phyloP scores from a whole-genome alignment of 768 basidiomycete species.

The Lentinula edodes region DNA sequence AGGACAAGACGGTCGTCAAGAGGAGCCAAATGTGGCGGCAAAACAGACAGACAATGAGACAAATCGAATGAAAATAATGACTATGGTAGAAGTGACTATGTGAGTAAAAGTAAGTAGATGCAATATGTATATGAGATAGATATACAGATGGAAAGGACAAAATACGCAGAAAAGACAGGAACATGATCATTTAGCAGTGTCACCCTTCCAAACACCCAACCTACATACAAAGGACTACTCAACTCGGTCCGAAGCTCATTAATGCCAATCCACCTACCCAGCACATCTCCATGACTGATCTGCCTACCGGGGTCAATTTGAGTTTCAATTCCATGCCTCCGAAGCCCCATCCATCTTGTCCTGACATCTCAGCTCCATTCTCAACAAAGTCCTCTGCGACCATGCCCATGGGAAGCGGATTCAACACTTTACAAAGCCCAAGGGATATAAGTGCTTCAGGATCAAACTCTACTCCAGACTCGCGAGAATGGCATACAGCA shows the following conservation, averaged over 20 bases:
- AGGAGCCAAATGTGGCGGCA: background rate
- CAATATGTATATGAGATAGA: background rate
- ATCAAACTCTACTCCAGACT: slow-evolving; percentile 71
- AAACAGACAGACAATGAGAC: background rate
- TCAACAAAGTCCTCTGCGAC: slow-evolving; percentile 37
- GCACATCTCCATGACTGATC: slow-evolving; percentile 51
- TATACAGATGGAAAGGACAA: background rate
- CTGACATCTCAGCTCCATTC: too few species aligned
- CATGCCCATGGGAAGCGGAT: slow-evolving; percentile 8
- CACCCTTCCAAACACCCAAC: slow-evolving; percentile 10
- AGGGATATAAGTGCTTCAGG: slow-evolving; percentile 74
- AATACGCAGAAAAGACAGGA: background rate
- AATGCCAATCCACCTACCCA: slow-evolving; percentile 50
- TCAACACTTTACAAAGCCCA: slow-evolving; percentile 46
- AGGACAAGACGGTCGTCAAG: background rate
- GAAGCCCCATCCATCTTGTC: background rate
- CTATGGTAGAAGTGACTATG: background rate
- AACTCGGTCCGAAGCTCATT: slow-evolving; percentile 38
- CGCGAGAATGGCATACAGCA: slow-evolving; percentile 56
- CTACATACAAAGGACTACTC: slow-evolving; percentile 19
- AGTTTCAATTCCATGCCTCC: slow-evolving; percentile 8
- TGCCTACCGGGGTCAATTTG: slow-evolving; percentile 45
- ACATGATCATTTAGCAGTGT: background rate
- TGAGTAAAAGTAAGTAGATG: background rate
- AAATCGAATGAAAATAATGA: background rate